Evolutionary conservation across 805 yeast genomes (phyloP).

Genomic region (Metschnikowia similis): DNA sequence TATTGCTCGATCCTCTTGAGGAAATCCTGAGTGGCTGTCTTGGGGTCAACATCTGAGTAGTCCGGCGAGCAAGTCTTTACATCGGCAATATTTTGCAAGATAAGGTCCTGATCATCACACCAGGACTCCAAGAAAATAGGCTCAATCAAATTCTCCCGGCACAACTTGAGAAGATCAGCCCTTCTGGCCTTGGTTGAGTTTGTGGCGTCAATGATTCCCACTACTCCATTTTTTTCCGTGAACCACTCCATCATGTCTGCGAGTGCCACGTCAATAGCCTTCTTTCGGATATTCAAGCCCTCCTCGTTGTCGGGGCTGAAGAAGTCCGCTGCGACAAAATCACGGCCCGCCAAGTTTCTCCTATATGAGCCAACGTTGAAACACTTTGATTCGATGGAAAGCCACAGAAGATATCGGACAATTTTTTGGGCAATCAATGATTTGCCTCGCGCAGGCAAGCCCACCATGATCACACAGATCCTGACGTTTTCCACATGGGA

Average conservation of each 20-base stretch:
- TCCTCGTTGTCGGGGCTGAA: conserved; percentile 65
- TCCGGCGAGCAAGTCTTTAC: conserved; percentile 87
- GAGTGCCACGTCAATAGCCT: conserved; percentile 71
- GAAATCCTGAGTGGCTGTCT: conserved; percentile 69
- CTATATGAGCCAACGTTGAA: conserved; percentile 89
- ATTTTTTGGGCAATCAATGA: conserved; percentile 92
- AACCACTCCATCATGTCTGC: conserved; percentile 86
- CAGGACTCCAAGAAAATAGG: conserved; percentile 91
- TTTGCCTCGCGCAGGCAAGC: conserved; percentile 88
- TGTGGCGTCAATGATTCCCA: conserved; percentile 92
- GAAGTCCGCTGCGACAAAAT: conserved; percentile 63
- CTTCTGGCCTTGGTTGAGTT: conserved; percentile 78
- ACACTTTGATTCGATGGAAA: conserved; percentile 78
- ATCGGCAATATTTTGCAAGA: conserved; percentile 76
- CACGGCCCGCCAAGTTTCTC: conserved; percentile 49
- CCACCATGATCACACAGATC: conserved; percentile 86
- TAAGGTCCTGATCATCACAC: conserved; percentile 78
- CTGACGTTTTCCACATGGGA: conserved; percentile 66
- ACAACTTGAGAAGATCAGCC: conserved; percentile 54
- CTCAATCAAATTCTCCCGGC: conserved; percentile 65
- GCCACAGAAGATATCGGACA: conserved; percentile 89
- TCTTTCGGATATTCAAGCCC: conserved; percentile 58
- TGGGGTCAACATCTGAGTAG: conserved; percentile 63
- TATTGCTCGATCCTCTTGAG: conserved; percentile 69
- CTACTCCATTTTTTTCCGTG: conserved; percentile 71